Percentiles rank a stretch among this genome's conserved stretches.
These are phyloP conservation scores for Trametes pubescens DNA, from an alignment of 1,284 basidiomycete genomes.

Conservation along the genomic window DNA sequence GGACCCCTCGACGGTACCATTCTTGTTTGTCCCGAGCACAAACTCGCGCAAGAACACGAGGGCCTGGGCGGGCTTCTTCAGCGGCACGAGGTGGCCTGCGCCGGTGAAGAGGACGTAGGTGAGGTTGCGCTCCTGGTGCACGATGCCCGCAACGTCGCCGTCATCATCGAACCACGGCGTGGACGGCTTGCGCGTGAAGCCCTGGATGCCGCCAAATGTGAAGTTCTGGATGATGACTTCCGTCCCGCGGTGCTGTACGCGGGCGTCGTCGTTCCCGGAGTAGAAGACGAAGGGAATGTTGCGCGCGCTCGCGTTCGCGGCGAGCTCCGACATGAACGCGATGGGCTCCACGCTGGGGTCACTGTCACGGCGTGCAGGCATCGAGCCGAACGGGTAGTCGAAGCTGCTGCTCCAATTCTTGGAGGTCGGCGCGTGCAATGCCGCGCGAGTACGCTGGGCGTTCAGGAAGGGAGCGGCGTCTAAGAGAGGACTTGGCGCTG, in stretches of 20 bases:
- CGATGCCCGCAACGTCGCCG: slow-evolving; percentile 40
- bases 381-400: slow-evolving; percentile 57
- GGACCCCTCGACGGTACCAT: slow-evolving; percentile 35
- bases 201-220: slow-evolving; percentile 66
- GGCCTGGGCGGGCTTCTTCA: slow-evolving; percentile 38
- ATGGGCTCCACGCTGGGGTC: slow-evolving; percentile 53
- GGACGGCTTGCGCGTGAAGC: slow-evolving; percentile 67
- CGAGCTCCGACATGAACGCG: slow-evolving; percentile 41
- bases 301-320: slow-evolving; percentile 36
- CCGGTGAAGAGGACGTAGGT: slow-evolving; percentile 43
- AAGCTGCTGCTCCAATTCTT: slow-evolving; percentile 59
- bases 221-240: slow-evolving; percentile 57
- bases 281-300: slow-evolving; percentile 40
- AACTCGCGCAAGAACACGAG: slow-evolving; percentile 43
- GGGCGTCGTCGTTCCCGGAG: slow-evolving; percentile 43
- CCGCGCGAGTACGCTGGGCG: slow-evolving; percentile 49
- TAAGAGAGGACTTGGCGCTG: slow-evolving; percentile 55
- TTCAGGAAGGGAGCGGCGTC: slow-evolving; percentile 52
- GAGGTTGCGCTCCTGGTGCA: slow-evolving; percentile 44
- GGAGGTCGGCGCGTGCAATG: slow-evolving; percentile 70
- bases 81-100: slow-evolving; percentile 43
- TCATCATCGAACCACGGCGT: slow-evolving; percentile 56
- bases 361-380: slow-evolving; percentile 31
- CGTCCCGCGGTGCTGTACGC: slow-evolving; percentile 45
- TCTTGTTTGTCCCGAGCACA: slow-evolving; percentile 38